A percentile compares a stretch with the other conserved stretches of the same genome.
phyloP scores from a whole-genome alignment of 1,139 yeast species.

The Saccharomyces hybrid region DNA sequence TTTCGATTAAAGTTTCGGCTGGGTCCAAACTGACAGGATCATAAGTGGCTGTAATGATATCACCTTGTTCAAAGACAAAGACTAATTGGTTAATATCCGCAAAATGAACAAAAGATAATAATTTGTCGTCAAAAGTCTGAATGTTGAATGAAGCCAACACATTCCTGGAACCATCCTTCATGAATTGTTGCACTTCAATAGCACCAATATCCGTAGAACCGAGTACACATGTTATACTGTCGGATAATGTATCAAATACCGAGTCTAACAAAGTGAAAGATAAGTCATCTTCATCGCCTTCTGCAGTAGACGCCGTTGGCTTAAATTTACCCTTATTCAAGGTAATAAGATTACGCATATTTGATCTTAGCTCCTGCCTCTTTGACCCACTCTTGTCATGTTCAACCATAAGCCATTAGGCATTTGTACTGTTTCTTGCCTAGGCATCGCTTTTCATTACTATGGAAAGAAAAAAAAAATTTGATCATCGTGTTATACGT shows the following conservation, averaged over 20 bases:
- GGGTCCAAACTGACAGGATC: slow-evolving; percentile 42
- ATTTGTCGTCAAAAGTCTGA: slow-evolving; percentile 31
- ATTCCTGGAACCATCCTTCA: slow-evolving; percentile 49
- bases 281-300: slow-evolving; percentile 41
- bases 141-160: slow-evolving; percentile 53
- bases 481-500: slow-evolving; percentile 3
- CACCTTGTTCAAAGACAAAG: slow-evolving; percentile 59
- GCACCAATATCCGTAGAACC: slow-evolving; percentile 53
- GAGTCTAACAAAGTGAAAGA: slow-evolving; percentile 35
- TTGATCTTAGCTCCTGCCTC: neutral
- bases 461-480: slow-evolving; percentile 3
- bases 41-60: slow-evolving; percentile 60
- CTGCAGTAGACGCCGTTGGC: slow-evolving; percentile 43
- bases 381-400: neutral
- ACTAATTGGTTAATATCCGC: slow-evolving; percentile 57
- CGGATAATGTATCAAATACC: slow-evolving; percentile 69
- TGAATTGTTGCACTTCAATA: slow-evolving; percentile 53
- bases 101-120: slow-evolving; percentile 54
- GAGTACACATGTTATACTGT: slow-evolving; percentile 61
- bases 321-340: slow-evolving; percentile 49
- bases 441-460: slow-evolving; percentile 7
- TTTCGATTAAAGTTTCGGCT: slow-evolving; percentile 52
- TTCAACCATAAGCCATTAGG: neutral
- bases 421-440: neutral
- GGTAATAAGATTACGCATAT: slow-evolving; percentile 53